A percentile compares a stretch with the other conserved stretches of the same genome.
phyloP scores from a whole-genome alignment of 176 grass and related monocot species.

The Zea mays region Zm-B73-REFERENCE-NAM-5.0 NC_050102.1:108177001-108177500 shows the following conservation, averaged over 20 bases:
- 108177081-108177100: not conserved
- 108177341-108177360: conserved; percentile 97
- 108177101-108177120: not conserved
- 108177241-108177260: not conserved
- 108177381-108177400: conserved; percentile 24
- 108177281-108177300: not conserved
- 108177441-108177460: not conserved
- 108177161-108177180: conserved; percentile 68
- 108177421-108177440: conserved; percentile 67
- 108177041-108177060: not conserved
- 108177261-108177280: not conserved
- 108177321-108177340: conserved; percentile 68
- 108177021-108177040: not conserved
- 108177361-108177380: conserved; percentile 58
- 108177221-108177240: conserved; percentile 53
- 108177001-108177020: conserved; percentile 6
- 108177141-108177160: conserved; percentile 56
- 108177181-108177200: conserved; percentile 93
- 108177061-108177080: not conserved
- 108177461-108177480: not conserved
- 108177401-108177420: conserved; percentile 57
- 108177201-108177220: conserved; percentile 61
- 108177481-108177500: not conserved
- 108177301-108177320: conserved; percentile 51
- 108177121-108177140: conserved; percentile 25